Percentiles rank a stretch among this genome's conserved stretches.
phyloP scores from a whole-genome alignment of 139 green algal species.

The Tetraselmis striata region DNA sequence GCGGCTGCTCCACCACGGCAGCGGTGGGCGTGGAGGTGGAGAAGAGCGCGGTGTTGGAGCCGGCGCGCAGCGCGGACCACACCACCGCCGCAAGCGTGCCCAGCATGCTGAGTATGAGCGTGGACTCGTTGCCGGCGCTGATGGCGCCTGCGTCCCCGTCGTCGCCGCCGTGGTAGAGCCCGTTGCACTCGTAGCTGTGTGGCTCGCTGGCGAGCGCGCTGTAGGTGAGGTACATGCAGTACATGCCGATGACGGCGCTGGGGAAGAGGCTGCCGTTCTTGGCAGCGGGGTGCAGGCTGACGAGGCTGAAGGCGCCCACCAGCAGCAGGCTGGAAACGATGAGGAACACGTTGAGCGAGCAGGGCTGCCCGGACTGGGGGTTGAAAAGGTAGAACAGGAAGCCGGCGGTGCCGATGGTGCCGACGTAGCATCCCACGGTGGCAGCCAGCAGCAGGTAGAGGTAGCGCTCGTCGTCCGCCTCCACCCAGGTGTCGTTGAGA shows the following conservation, averaged over 20 bases:
- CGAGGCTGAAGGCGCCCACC: constrained; percentile 45
- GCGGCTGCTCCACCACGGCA: background rate
- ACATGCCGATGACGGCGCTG: constrained; percentile 69
- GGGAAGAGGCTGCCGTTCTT: constrained; percentile 84
- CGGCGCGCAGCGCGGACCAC: constrained; percentile 87
- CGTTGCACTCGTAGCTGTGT: constrained; percentile 87
- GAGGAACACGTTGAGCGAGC: constrained; percentile 83
- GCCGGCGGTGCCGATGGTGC: constrained; percentile 29
- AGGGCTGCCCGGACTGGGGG: constrained; percentile 54
- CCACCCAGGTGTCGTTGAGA: constrained; percentile 92
- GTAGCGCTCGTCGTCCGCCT: constrained; percentile 70
- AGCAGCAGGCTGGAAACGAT: constrained; percentile 74
- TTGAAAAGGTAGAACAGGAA: constrained; percentile 86
- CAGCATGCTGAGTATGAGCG: constrained; percentile 73
- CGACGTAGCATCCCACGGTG: constrained; percentile 59
- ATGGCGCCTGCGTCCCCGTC: no score
- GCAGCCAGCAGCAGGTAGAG: constrained; percentile 75
- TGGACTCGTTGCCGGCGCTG: constrained; percentile 60
- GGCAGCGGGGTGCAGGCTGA: constrained; percentile 52
- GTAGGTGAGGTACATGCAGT: constrained; percentile 88
- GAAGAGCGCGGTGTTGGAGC: constrained; percentile 69
- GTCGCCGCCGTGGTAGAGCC: constrained; percentile 40
- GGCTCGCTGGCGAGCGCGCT: constrained; percentile 76
- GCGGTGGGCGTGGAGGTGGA: constrained; percentile 16
- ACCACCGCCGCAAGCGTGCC: constrained; percentile 81